Evolutionary conservation across 1,284 basidiomycete genomes (phyloP).

Genomic region (Papiliotrema fonsecae): DNA sequence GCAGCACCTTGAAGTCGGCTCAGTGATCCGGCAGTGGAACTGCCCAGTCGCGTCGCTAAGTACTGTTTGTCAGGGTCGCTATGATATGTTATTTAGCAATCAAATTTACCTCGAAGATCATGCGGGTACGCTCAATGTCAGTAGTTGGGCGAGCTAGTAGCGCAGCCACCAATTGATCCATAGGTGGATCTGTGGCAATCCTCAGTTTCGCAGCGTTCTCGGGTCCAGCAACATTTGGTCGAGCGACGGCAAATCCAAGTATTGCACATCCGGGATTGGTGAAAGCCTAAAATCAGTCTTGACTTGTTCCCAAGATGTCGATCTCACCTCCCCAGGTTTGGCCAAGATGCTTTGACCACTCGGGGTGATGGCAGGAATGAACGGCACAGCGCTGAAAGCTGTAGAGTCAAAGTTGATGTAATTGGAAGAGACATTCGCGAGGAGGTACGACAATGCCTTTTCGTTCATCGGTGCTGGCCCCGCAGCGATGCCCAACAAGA

Average conservation of each 20-base stretch:
- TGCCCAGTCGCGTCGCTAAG: slow-evolving; percentile 64
- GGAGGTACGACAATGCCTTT: slow-evolving; percentile 68
- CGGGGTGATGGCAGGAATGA: slow-evolving; percentile 68
- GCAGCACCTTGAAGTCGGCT: slow-evolving; percentile 32
- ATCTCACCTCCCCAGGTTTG: slow-evolving; percentile 62
- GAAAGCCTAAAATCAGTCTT: slow-evolving; percentile 58
- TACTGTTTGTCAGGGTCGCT: slow-evolving; percentile 42
- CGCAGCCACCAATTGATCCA: slow-evolving; percentile 59
- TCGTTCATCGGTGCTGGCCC: slow-evolving; percentile 39
- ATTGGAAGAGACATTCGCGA: slow-evolving; percentile 61
- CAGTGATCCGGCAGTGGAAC: slow-evolving; percentile 39
- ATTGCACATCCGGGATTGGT: slow-evolving; percentile 63
- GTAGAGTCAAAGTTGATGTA: slow-evolving; percentile 62
- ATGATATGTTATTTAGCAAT: not conserved
- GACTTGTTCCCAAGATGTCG: not conserved
- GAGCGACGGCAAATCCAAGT: slow-evolving; percentile 62
- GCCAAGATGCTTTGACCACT: slow-evolving; percentile 56
- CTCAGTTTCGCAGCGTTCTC: slow-evolving; percentile 71
- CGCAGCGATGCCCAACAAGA: slow-evolving; percentile 64
- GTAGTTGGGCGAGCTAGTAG: slow-evolving; percentile 63
- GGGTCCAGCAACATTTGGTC: slow-evolving; percentile 57
- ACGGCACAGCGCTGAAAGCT: slow-evolving; percentile 59
- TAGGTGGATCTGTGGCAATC: slow-evolving; percentile 68
- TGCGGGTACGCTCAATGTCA: slow-evolving; percentile 56
- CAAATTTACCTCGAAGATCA: slow-evolving; percentile 60